Percentiles rank a stretch among this genome's conserved stretches.
These are phyloP conservation scores for Sporothrix euskadiensis DNA, from an alignment of 2,329 filamentous ascomycete genomes.

Conservation along the genomic window DNA sequence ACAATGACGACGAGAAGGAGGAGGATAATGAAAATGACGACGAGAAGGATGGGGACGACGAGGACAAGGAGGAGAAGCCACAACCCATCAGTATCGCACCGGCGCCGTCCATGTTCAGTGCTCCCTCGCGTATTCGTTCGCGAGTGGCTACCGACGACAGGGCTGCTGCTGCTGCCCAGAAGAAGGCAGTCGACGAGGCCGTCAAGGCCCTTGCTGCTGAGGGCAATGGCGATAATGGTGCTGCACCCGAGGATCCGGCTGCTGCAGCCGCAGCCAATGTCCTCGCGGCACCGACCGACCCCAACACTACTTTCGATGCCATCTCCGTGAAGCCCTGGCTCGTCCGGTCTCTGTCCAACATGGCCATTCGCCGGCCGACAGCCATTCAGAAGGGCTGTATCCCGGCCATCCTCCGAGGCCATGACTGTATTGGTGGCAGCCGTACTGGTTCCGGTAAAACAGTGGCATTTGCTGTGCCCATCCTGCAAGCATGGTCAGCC, in stretches of 20 bases:
- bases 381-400: constrained; percentile 93
- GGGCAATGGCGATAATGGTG: background rate
- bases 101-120: constrained; percentile 49
- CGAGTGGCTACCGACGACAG: background rate
- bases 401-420: constrained; percentile 84
- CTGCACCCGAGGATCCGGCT: constrained; percentile 6
- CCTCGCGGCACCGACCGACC: constrained; percentile 55
- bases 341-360: constrained; percentile 70
- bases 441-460: constrained; percentile 97
- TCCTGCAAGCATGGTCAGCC: constrained; percentile 88
- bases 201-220: constrained; percentile 6
- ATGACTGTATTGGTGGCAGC: constrained; percentile 93
- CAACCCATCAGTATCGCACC: constrained; percentile 37
- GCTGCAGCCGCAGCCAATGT: constrained; percentile 26
- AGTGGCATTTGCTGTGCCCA: constrained; percentile 90
- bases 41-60: constrained; percentile 35
- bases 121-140: constrained; percentile 56
- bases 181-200: constrained; percentile 20
- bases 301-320: constrained; percentile 67
- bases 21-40: background rate
- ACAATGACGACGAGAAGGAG: constrained; percentile 30
- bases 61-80: constrained; percentile 32
- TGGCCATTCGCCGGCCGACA: constrained; percentile 84
- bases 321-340: constrained; percentile 83
- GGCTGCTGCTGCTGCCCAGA: constrained; percentile 10